Evolutionary conservation across 1,284 basidiomycete species (phyloP).

Genomic region (Puccinia horiana): DNA sequence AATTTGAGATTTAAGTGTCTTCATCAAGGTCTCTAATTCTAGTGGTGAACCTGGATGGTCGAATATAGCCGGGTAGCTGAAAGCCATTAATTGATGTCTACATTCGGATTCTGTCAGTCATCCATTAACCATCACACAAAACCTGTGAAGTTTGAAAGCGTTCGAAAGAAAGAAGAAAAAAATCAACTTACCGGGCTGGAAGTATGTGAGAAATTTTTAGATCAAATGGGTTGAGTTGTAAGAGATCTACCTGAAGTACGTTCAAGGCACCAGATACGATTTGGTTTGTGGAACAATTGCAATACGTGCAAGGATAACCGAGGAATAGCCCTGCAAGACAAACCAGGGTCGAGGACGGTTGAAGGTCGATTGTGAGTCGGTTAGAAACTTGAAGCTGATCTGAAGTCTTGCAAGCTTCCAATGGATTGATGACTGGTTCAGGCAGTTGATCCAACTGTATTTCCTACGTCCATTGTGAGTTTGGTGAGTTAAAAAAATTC

Average conservation of each 20-base stretch:
- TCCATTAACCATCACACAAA: background rate
- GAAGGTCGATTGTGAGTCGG: background rate
- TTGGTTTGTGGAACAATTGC: constrained; percentile 25
- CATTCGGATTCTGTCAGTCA: no score
- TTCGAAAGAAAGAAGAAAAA: no score
- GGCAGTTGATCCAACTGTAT: constrained; percentile 10
- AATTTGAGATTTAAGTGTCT: background rate
- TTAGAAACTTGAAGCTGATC: background rate
- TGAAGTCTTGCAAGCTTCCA: background rate
- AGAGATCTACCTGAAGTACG: constrained; percentile 5
- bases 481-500: background rate
- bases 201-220: background rate
- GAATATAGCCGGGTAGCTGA: constrained; percentile 11
- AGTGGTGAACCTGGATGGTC: constrained; percentile 17
- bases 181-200: background rate
- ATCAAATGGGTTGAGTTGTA: background rate
- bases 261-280: constrained; percentile 7
- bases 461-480: background rate
- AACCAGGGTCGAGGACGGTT: constrained; percentile 8
- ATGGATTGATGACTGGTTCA: background rate
- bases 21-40: background rate
- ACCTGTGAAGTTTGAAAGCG: no score
- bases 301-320: constrained; percentile 8
- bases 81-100: constrained; percentile 16
- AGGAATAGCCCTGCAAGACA: constrained; percentile 30